Evolutionary conservation across 2,329 filamentous ascomycete species (phyloP), one percentile per base, ranked within the genome.

Genomic region (Pseudonectria buxi): DNA sequence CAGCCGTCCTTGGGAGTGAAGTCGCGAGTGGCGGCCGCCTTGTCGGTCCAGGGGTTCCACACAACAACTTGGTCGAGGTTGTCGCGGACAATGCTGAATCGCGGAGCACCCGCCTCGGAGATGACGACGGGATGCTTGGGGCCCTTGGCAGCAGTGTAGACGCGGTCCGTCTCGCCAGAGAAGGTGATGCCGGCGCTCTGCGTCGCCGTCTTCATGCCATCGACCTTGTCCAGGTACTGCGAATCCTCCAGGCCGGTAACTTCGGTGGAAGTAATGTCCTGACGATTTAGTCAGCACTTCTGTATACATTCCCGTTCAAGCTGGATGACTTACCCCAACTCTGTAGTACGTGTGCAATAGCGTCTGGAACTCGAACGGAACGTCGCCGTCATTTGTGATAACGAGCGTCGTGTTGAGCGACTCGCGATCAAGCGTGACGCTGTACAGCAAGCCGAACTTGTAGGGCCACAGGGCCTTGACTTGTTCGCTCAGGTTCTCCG

Each of bases 31-130:
- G 73, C 73, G 50, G 79, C 76, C 2, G 86, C 79, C 69, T 94
- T 94, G 45, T 89, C 86, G 27, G 74, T 72, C 88, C 90, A 95
- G 2, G 92, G 92, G 64, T 98, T 98, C 92, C 92, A 98, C 22
- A 96, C 84, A 1, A 95, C 90, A 12, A 92, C 81, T 49, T 96
- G 86, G 43, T 76, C 75, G 47, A 98, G 72, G 47, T 87, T 89
- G 62, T 95, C 87, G 43, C 92, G 78, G 27, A 83, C 76, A 36
- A 96, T 72, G 40, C 80, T 78, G 66, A 84, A 88, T 33, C 74
- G 67, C 11, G 79, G 69, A 53, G 74, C 73, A 41, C 77, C 81
- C 32, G 64, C 72, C 51, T 85, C 78, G 12, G 69, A 56, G 31
- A 94, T 76, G 10, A 73, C 56, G 30, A 86, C 62, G 2, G 74